Evolutionary conservation across 176 grass and related monocot genomes (phyloP), one percentile per base, ranked within the genome.

Genomic region (Secale cereale): DNA sequence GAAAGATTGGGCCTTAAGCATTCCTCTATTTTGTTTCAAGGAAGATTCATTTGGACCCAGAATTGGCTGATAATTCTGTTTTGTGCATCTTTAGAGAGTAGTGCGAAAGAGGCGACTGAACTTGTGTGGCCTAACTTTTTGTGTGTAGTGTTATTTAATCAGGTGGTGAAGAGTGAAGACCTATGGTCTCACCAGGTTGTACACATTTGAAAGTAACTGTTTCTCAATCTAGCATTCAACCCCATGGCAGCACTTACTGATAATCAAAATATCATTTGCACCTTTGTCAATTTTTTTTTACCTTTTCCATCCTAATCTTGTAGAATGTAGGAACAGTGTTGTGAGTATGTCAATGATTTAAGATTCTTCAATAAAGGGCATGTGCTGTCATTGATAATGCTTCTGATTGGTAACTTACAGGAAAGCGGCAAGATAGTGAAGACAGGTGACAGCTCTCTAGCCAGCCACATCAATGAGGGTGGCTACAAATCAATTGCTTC

Each of bases 361-460:
- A 32, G 40, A 50, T 30, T 65, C 7, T 39, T 43, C 41, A 80
- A 36, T 15, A 26, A 45, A 86, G 71, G 59, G 10, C 59, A 79
- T 59, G 2, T 35, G 12, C 40, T 64, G 19, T 37, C 79, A 65
- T 52, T 86, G 39, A 89, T 86, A 83, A 28, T 81, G 31, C 52
- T 62, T 73, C 26, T 66, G 28, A 35, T 78, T 77, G 7, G 26
- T 77, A 65, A 59, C 82, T 52, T 81, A 25, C 85, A 99, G 97
- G 93, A 91, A 62, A 88, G 78, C 43, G 97, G 94, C 80, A 96
- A 87, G 85, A 99, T 94, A 87, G 89, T 96, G 69, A 99, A 87
- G 92, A 99, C 97, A 3, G 94, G 91, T 59, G 97, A 94, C 82
- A 90, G 78, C 86, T 87, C 88, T 70, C 90, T 99, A 33, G 94